Evolutionary conservation across 2,329 filamentous ascomycete genomes (phyloP).

Genomic region (Cordyceps cicadae): DNA sequence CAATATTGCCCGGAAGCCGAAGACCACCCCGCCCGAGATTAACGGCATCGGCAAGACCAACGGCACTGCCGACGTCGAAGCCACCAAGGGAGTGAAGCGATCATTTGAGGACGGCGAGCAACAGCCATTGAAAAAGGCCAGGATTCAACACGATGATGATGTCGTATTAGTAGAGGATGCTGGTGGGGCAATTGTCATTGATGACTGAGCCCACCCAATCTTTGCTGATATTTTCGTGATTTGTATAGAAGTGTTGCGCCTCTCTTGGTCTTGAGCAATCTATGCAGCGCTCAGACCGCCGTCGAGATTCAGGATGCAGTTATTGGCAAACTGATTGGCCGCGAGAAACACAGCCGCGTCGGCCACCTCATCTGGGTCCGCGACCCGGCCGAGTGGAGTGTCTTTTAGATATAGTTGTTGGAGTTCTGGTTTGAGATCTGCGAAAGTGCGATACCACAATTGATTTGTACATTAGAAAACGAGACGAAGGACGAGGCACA

Average conservation of each 20-base stretch:
- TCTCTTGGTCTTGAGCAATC: slow-evolving; percentile 17
- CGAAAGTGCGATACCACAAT: slow-evolving; percentile 11
- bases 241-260: not conserved
- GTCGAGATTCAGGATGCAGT: slow-evolving; percentile 78
- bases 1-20: slow-evolving; percentile 47
- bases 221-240: not conserved
- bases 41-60: slow-evolving; percentile 34
- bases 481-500: not conserved
- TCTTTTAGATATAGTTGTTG: slow-evolving; percentile 31
- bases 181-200: slow-evolving; percentile 60
- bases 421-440: slow-evolving; percentile 31
- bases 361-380: slow-evolving; percentile 63
- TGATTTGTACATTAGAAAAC: slow-evolving; percentile 31
- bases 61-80: slow-evolving; percentile 28
- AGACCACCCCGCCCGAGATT: slow-evolving; percentile 24
- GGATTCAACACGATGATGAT: slow-evolving; percentile 29
- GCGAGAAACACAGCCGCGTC: slow-evolving; percentile 72
- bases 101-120: slow-evolving; percentile 33
- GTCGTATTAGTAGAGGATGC: slow-evolving; percentile 44
- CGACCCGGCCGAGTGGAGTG: slow-evolving; percentile 62
- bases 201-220: slow-evolving; percentile 40
- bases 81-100: slow-evolving; percentile 38
- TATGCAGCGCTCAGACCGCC: slow-evolving; percentile 67
- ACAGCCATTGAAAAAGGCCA: slow-evolving; percentile 42
- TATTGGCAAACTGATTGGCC: slow-evolving; percentile 74